Percentiles rank a stretch among this genome's conserved stretches.
phyloP scores from a whole-genome alignment of 106 monocot species.

The Chionographis japonica region DNA sequence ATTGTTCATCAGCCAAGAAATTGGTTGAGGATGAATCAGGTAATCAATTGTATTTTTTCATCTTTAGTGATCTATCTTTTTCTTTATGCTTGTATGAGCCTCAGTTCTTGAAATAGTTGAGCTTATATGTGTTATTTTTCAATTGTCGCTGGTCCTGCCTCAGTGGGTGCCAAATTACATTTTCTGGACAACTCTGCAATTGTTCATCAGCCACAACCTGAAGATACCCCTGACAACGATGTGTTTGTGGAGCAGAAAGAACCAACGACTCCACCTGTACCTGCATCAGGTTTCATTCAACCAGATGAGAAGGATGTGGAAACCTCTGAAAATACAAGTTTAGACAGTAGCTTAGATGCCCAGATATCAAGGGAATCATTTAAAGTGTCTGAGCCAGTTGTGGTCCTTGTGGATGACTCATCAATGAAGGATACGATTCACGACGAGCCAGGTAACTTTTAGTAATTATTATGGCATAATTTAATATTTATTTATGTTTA shows the following conservation, averaged over 20 bases:
- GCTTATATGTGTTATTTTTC: not conserved
- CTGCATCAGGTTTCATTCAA: slow-evolving; percentile 9
- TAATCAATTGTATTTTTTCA: slow-evolving; percentile 4
- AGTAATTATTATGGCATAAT: not conserved
- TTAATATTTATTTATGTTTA: not conserved
- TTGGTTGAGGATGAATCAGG: slow-evolving; percentile 19
- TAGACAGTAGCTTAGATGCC: not conserved
- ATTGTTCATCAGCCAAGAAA: slow-evolving; percentile 8
- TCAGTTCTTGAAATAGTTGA: not conserved
- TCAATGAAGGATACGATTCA: not conserved
- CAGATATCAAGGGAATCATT: slow-evolving; percentile 3
- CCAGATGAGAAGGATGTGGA: slow-evolving; percentile 6
- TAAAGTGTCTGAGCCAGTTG: slow-evolving; percentile 8
- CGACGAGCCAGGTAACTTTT: slow-evolving; percentile 15
- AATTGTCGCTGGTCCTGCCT: not conserved
- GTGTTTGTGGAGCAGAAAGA: slow-evolving; percentile 7
- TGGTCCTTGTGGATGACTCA: not conserved
- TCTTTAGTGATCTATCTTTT: no score
- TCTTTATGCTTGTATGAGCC: no score
- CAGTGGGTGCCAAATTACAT: not conserved
- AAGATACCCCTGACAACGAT: slow-evolving; percentile 2
- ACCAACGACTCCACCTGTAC: not conserved
- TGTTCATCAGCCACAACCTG: slow-evolving; percentile 8
- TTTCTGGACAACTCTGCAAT: not conserved
- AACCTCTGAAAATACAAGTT: not conserved